Base-by-base conservation (phyloP, 768 basidiomycete species). In the Pisolithus tinctorius region DNA sequence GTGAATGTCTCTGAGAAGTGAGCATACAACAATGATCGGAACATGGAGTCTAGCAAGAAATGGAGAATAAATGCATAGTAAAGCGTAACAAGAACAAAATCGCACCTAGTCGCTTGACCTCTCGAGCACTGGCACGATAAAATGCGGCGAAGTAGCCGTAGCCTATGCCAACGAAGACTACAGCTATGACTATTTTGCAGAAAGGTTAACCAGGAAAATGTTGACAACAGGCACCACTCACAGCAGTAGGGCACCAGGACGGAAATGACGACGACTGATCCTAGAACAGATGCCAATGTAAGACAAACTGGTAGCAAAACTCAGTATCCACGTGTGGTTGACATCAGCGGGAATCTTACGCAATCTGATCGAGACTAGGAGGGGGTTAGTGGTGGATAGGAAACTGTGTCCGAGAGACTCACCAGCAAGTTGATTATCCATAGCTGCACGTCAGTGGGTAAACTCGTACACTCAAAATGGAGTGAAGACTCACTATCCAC, bases 1-100 rank as follows among this genome's bases (percentile, higher is more conserved):
- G 82, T 82, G 4, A 91, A 70, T 1, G 83, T 86, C 64, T 90
- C 88, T 0, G 84, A 79, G 61, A 90, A 86, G 60, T 88, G 86
- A 0, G 86, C 78, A 62, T 90, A 90, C 7, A 91, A 74, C 9
- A 84, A 68, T 2, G 84, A 86, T 34, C 88, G 83, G 4, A 90
- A 72, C 70, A 86, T 79, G 6, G 83, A 74, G 62, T 88, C 87
- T 81, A 47, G 38, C 14, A 30, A 39, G 6, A 9, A 6, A 13
- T 9, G 6, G 31, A 7, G 4, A 6, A 0, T 25, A 27, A 42
- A 20, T 20, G 20, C 20, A 2, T 20, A 20, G 20, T 20, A 41
- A n/a, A 17, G 26, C 5, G 23, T 20, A n/a, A 20, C 20, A 20
- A 20, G 20, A 20, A 20, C 20, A 7, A 2, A 20, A 5, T n/a